These are phyloP conservation scores for Calocybe cyanea DNA, from an alignment of 768 basidiomycete species.

Conservation along the genomic window DNA sequence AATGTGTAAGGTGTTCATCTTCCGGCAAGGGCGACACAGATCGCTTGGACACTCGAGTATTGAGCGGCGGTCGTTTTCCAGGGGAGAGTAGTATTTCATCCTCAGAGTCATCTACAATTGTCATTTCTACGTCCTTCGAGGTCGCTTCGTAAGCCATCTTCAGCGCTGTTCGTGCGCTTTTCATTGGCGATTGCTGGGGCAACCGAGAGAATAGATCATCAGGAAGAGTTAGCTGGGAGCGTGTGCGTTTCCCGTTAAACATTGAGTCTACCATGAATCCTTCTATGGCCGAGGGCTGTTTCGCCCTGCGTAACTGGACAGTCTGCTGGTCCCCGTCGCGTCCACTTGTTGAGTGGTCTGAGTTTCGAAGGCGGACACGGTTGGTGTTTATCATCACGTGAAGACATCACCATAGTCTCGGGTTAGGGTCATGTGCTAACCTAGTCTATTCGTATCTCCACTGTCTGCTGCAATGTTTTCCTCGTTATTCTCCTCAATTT, in stretches of 20 bases:
- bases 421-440: constrained; percentile 11
- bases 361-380: too few relatives aligned
- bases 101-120: constrained; percentile 31
- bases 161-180: constrained; percentile 41
- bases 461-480: constrained; percentile 11
- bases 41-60: constrained; percentile 29
- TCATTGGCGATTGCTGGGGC: constrained; percentile 48
- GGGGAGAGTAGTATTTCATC: constrained; percentile 49
- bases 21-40: constrained; percentile 34
- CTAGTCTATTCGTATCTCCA: background rate
- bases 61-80: constrained; percentile 22
- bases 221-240: constrained; percentile 49
- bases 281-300: background rate
- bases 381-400: too few relatives aligned
- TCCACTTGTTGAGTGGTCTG: background rate
- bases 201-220: constrained; percentile 40
- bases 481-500: constrained; percentile 10
- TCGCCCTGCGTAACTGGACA: background rate
- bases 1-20: constrained; percentile 24
- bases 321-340: constrained; percentile 8
- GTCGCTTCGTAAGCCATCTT: constrained; percentile 19
- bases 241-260: constrained; percentile 37
- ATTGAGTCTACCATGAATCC: constrained; percentile 22
- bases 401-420: background rate
- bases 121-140: constrained; percentile 1